Percentiles rank a stretch among this genome's conserved stretches.
Conservation (phyloP, 2,329 filamentous ascomycete species). For the Diplodia intermedia region DNA sequence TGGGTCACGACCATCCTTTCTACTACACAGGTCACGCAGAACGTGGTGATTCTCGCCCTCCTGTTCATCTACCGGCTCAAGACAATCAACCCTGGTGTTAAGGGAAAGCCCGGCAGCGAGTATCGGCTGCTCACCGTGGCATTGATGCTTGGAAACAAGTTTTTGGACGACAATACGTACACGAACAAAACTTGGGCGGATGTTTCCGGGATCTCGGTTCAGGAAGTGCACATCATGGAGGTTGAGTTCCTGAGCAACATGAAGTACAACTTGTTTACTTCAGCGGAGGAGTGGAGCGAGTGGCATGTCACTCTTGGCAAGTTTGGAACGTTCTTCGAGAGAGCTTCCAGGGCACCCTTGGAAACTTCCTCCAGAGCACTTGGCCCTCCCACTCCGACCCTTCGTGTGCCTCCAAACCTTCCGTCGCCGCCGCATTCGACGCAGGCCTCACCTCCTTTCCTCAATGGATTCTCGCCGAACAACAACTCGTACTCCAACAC, state of each 20-base stretch:
- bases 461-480: constrained; percentile 51
- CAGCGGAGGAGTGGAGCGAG: constrained; percentile 81
- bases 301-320: constrained; percentile 85
- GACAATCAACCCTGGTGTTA: constrained; percentile 84
- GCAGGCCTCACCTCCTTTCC: constrained; percentile 59
- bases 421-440: constrained; percentile 60
- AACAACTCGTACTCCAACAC: constrained; percentile 52
- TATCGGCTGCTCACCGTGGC: constrained; percentile 92
- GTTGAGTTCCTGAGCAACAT: constrained; percentile 99
- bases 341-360: constrained; percentile 61
- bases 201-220: constrained; percentile 90
- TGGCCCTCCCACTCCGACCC: constrained; percentile 44
- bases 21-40: constrained; percentile 95
- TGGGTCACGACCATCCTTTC: constrained; percentile 91
- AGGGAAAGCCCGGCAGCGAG: constrained; percentile 91
- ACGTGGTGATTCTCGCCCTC: constrained; percentile 88
- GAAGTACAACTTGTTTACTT: constrained; percentile 89
- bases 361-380: constrained; percentile 48
- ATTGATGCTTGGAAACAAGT: constrained; percentile 98
- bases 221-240: constrained; percentile 98
- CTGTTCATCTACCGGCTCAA: constrained; percentile 94
- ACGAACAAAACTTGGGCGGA: constrained; percentile 99
- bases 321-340: constrained; percentile 83
- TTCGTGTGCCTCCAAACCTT: constrained; percentile 53
- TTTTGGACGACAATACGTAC: constrained; percentile 98